phyloP scores from a whole-genome alignment of 257 asterid species.

The Paulownia fortunei region DNA sequence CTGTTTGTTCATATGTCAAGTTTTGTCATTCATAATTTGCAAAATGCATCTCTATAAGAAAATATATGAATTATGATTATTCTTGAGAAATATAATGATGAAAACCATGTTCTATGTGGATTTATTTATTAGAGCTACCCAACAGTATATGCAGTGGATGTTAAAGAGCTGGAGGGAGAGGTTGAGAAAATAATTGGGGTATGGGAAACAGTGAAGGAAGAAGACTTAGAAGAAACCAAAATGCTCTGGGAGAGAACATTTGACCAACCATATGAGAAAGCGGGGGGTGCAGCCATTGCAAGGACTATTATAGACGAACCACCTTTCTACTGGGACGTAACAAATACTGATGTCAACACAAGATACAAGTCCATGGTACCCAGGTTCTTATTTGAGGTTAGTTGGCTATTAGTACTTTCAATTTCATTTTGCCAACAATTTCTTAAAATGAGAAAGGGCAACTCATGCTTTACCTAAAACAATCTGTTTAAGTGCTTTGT shows the following conservation, averaged over 20 bases:
- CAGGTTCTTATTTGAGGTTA: slow-evolving; percentile 83
- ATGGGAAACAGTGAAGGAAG: slow-evolving; percentile 57
- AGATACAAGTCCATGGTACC: slow-evolving; percentile 79
- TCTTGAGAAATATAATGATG: slow-evolving; percentile 28
- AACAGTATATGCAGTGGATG: slow-evolving; percentile 68
- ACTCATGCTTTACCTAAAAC: background rate
- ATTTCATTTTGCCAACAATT: background rate
- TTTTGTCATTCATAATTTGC: slow-evolving; percentile 1
- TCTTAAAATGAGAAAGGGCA: background rate
- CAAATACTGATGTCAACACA: slow-evolving; percentile 64
- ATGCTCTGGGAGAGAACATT: slow-evolving; percentile 78
- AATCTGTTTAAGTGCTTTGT: background rate
- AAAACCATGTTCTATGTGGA: slow-evolving; percentile 30
- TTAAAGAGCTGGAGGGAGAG: slow-evolving; percentile 66
- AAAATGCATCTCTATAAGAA: background rate
- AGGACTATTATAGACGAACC: slow-evolving; percentile 44
- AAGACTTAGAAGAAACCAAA: slow-evolving; percentile 54
- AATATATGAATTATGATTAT: background rate
- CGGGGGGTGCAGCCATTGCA: slow-evolving; percentile 62
- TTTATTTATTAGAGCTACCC: slow-evolving; percentile 79
- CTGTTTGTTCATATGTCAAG: background rate
- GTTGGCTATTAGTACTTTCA: slow-evolving; percentile 29
- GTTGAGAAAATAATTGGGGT: slow-evolving; percentile 56
- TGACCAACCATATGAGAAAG: slow-evolving; percentile 85
- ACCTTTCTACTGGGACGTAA: slow-evolving; percentile 72